Base-by-base conservation (phyloP, 148 eudicot genomes). In the Pharnaceum exiguum region DNA sequence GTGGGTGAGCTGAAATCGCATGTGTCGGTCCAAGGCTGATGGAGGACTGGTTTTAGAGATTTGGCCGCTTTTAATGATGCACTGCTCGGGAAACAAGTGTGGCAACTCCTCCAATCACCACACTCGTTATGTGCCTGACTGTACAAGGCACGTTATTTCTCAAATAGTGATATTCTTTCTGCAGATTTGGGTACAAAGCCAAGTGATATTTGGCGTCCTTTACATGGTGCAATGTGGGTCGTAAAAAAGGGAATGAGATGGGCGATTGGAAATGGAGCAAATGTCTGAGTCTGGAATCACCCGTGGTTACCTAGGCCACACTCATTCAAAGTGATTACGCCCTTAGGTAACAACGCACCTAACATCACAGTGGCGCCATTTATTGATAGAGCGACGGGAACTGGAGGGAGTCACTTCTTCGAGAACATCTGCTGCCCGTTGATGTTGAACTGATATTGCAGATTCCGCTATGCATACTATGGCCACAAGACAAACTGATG, bases 341-440 rank as follows among this genome's bases (percentile, higher is more conserved):
- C 17, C 0, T 3, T 10, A 11, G 1, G 2, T 5, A 12, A 3
- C 1, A 11, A 5, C 2, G n/a, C 2, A 0, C 3, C 15, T 16
- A 35, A 5, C 13, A 8, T 54, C 3, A 33, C 1, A 29, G 44
- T 35, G 1, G 7, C 13, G 1, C 29, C 19, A 19, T 10, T 54
- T 2, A 33, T 52, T 6, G 40, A 52, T 3, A 9, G 2, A 4
- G 22, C 5, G 1, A 6, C 1, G 2, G 10, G 2, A 0, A 6
- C 2, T 32, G 40, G 57, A 4, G 10, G 10, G 35, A 1, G 15
- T 1, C 3, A 0, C 3, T 31, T 1, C 2, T 52, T n/a, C n/a
- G n/a, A 1, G 0, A 17, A 2, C 0, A 0, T 0, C 1, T n/a
- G 2, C 8, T 31, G 3, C 1, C 13, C 0, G 57, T 4, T 12